Evolutionary conservation across 805 yeast species (phyloP).

Genomic region (Saccharomycopsis fodiens): DNA sequence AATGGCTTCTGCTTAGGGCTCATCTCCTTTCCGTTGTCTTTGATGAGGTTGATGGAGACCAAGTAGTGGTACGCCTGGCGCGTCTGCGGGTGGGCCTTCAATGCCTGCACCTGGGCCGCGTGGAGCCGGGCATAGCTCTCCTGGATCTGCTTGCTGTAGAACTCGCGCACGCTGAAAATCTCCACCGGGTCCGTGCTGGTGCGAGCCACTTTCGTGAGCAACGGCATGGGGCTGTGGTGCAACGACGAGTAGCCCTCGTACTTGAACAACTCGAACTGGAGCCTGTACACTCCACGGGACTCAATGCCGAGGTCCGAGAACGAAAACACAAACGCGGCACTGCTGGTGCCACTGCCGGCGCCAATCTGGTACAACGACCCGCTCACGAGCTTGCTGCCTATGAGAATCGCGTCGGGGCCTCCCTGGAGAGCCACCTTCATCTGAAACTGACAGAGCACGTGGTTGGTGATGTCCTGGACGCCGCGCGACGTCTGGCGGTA

Average conservation of each 20-base stretch:
- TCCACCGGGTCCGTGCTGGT: background rate
- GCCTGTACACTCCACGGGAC: background rate
- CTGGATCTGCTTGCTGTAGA: slow-evolving; percentile 5
- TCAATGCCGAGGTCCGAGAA: slow-evolving; percentile 2
- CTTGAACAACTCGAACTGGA: slow-evolving; percentile 7
- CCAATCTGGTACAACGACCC: slow-evolving; percentile 9
- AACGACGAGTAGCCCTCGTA: slow-evolving; percentile 4
- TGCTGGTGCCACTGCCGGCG: background rate
- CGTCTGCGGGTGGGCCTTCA: background rate
- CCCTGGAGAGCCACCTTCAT: slow-evolving; percentile 1
- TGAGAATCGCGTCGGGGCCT: background rate
- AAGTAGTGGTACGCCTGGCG: background rate
- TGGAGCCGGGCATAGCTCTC: background rate
- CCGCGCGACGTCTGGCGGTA: background rate
- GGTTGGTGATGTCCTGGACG: slow-evolving; percentile 5
- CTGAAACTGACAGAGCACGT: slow-evolving; percentile 6
- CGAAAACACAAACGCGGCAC: slow-evolving; percentile 1
- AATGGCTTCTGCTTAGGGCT: too few relatives aligned
- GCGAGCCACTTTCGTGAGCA: background rate
- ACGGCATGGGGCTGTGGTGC: background rate
- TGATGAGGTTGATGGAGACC: background rate
- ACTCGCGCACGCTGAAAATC: slow-evolving; percentile 7
- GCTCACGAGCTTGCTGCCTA: slow-evolving; percentile 6
- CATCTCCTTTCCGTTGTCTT: too few relatives aligned
- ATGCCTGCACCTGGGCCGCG: background rate